Evolutionary conservation across 192 early-diverging fungal genomes (phyloP), one percentile per base, ranked within the genome.

Genomic region (Geranomyces michiganensis): DNA sequence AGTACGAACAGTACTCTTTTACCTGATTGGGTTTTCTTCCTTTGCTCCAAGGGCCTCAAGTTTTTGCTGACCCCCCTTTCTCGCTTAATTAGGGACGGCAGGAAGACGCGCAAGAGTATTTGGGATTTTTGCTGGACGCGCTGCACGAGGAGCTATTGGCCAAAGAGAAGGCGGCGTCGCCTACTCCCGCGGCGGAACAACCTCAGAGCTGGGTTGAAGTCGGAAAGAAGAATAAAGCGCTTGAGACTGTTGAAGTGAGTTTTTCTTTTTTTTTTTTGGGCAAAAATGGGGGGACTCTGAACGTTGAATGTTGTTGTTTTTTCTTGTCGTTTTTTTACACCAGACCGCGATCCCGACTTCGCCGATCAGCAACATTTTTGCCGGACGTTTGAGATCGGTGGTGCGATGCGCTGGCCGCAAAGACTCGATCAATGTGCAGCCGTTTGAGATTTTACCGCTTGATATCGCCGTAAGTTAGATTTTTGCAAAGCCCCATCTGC

Each of bases 31-130:
- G n/a, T n/a, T n/a, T n/a, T n/a, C n/a, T n/a, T n/a, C n/a, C n/a
- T n/a, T n/a, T n/a, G n/a, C n/a, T n/a, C n/a, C n/a, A n/a, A n/a
- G n/a, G n/a, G n/a, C 6, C n/a, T 26, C 15, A 53, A 9, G 51
- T 53, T 53, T 53, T 3, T 24, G 4, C 6, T 53, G 51, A 47
- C 46, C n/a, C n/a, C n/a, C n/a, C 10, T 41, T 41, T 41, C 10
- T 3, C 30, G 58, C 29, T 17, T 60, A 8, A 6, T 17, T 41
- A 80, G 81, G 95, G 95, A 1, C 86, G 92, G 55, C 98, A 99
- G 76, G 95, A 99, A 71, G 98, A 99, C 71, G 94, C 96, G 1
- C 92, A 98, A 56, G 96, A 99, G 76, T 98, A 96, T 80, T 79
- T 98, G 68, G 91, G 91, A 53, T 97, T 92, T 72, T 73, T 99